A percentile compares a stretch with the other conserved stretches of the same genome.
Conservation (phyloP, 495 filamentous ascomycete genomes). For the Hypoxylon lienhwacheense region DNA sequence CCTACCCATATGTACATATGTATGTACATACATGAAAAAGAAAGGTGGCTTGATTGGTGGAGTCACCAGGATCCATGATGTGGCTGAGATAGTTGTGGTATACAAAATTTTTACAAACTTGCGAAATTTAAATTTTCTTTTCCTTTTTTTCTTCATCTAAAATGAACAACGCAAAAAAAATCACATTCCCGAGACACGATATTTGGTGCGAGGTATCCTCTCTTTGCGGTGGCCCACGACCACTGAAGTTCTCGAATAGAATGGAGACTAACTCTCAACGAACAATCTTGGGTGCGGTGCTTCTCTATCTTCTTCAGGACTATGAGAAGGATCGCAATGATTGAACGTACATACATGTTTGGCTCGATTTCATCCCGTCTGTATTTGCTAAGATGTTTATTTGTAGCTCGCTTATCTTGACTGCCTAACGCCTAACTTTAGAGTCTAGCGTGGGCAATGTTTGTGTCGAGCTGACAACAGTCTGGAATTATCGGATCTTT, state of each 20-base stretch:
- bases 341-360: constrained; percentile 52
- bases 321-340: constrained; percentile 59
- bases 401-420: too few species aligned
- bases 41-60: too few species aligned
- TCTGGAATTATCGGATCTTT: too few species aligned
- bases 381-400: too few species aligned
- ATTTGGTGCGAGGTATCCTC: constrained; percentile 49
- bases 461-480: too few species aligned
- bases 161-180: constrained; percentile 58
- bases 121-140: constrained; percentile 14
- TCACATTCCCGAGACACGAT: constrained; percentile 54
- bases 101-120: constrained; percentile 35
- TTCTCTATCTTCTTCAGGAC: constrained; percentile 44
- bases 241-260: constrained; percentile 52
- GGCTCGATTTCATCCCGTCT: too few species aligned
- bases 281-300: constrained; percentile 62
- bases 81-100: constrained; percentile 7
- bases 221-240: constrained; percentile 49
- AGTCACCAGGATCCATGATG: too few species aligned
- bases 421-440: too few species aligned
- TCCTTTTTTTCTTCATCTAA: constrained; percentile 46
- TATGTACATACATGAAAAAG: too few species aligned
- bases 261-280: constrained; percentile 55
- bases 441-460: too few species aligned
- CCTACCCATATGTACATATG: neutral